A percentile compares a stretch with the other conserved stretches of the same genome.
These are phyloP conservation scores for Daldinia grandis DNA, from an alignment of 495 filamentous ascomycete species.

Conservation along the genomic window DNA sequence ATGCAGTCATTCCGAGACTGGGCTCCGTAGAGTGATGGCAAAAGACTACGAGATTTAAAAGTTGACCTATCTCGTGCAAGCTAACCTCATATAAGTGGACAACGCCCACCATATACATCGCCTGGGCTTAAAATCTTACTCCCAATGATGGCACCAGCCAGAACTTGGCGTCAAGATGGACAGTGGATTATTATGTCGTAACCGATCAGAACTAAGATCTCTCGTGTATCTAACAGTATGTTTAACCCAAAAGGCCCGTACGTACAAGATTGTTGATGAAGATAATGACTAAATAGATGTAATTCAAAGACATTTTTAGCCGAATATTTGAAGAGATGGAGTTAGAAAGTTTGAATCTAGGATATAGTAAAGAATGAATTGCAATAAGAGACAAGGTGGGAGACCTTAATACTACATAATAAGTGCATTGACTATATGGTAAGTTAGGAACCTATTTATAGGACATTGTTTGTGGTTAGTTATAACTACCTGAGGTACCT, in stretches of 20 bases:
- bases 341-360: not conserved
- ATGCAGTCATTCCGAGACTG: no score
- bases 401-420: not conserved
- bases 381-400: not conserved
- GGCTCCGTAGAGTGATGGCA: not conserved
- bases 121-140: not conserved
- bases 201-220: not conserved
- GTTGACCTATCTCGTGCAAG: not conserved
- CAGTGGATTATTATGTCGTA: not conserved
- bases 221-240: not conserved
- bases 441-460: no score
- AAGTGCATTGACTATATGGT: not conserved
- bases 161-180: not conserved
- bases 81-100: not conserved
- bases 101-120: not conserved
- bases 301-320: not conserved
- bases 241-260: not conserved
- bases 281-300: not conserved
- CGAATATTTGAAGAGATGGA: not conserved
- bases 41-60: conserved; percentile 8
- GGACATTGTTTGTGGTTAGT: no score
- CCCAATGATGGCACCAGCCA: not conserved
- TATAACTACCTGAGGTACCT: no score
- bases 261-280: not conserved
- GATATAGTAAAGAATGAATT: not conserved